Base-by-base conservation (phyloP, 441 rosid genomes). In the Erysimum cheiri region DNA sequence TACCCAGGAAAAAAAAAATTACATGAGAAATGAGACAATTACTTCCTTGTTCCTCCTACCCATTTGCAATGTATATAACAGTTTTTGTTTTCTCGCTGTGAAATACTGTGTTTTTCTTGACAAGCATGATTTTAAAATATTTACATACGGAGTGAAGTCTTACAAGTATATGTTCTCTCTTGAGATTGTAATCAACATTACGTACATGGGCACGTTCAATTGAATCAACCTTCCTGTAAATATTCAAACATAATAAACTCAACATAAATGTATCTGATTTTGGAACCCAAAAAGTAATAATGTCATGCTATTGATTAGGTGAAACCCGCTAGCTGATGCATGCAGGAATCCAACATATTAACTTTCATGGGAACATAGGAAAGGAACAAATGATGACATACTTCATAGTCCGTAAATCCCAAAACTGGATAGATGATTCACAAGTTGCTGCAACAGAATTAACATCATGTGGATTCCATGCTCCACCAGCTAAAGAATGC, bases 401-500 rank as follows among this genome's bases (percentile, higher is more conserved):
- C 97, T 82, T 82, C 97, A 89, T 86, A 31, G 90, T 80, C 28
- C 96, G 80, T 8, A 93, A 72, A 81, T 90, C 97, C 93, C 93
- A 88, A 73, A 92, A 82, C 77, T 93, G 92, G 73, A 90, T 70
- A 44, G 97, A 88, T 40, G 98, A 87, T 69, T 88, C 98, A 83
- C 84, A 80, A 60, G 90, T 87, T 36, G 91, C 89, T 39, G 90
- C 96, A 31, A 91, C 75, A 72, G 85, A 69, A 80, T 89, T 93
- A 44, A 82, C 77, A 37, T 90, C 92, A 82, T 90, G 94, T 5
- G 94, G 97, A 83, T 93, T 93, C 98, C 96, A 89, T 12, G 95
- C 96, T 75, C 97, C 95, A 73, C 96, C 91, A 77, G 96, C 82
- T 59, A 91, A 81, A 77, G 81, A 84, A 64, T 91, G 96, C 55